phyloP scores from a whole-genome alignment of 2,329 filamentous ascomycete genomes.

The Hirsutella thompsonii region DNA sequence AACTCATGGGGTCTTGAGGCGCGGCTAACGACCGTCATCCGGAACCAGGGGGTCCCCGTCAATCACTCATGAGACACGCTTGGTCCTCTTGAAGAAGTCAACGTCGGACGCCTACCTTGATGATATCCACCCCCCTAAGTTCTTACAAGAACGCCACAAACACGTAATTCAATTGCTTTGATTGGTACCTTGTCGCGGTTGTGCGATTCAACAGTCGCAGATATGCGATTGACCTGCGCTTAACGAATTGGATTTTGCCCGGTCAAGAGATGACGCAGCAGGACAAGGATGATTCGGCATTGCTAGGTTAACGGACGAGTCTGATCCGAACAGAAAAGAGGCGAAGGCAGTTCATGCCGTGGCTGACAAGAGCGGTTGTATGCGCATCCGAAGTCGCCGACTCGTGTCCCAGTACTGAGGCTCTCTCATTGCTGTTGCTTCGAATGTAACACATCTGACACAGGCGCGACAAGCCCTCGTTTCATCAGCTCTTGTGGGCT shows the following conservation, averaged over 20 bases:
- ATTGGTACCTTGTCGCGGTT: too few species aligned
- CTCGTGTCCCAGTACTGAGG: constrained; percentile 1
- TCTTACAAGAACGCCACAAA: too few species aligned
- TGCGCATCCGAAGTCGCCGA: constrained; percentile 2
- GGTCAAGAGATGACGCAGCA: too few species aligned
- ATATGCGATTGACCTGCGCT: too few species aligned
- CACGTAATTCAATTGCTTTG: too few species aligned
- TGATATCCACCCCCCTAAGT: too few species aligned
- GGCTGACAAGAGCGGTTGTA: neutral
- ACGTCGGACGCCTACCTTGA: neutral
- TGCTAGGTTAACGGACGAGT: too few species aligned
- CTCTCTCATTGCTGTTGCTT: constrained; percentile 11
- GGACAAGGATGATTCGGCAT: too few species aligned
- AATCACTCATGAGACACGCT: constrained; percentile 7
- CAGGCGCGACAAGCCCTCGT: constrained; percentile 17
- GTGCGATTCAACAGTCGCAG: too few species aligned
- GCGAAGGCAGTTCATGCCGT: neutral
- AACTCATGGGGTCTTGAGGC: neutral
- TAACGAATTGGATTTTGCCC: too few species aligned
- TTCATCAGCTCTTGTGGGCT: constrained; percentile 16
- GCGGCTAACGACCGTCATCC: neutral
- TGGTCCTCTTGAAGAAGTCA: constrained; percentile 3
- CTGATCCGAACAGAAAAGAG: neutral
- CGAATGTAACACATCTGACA: constrained; percentile 16
- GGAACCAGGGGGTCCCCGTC: constrained; percentile 3